These are phyloP conservation scores for Spergularia azorica DNA, from an alignment of 179 eudicot species.

Conservation along the genomic window DNA sequence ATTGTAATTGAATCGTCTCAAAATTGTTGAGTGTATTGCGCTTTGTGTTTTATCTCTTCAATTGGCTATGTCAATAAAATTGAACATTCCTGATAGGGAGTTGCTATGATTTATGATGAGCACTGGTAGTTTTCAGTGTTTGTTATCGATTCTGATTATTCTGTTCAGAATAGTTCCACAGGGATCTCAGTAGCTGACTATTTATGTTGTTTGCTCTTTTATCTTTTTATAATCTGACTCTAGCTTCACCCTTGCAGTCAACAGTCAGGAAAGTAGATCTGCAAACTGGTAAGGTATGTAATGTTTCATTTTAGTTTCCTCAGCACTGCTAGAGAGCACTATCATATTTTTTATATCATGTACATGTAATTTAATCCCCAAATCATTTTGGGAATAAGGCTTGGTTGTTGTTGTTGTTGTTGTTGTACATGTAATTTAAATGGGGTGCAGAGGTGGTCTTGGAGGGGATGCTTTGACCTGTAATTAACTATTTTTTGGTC, in stretches of 20 bases:
- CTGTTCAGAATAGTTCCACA: constrained; percentile 5
- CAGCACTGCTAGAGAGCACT: background rate
- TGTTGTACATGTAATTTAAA: background rate
- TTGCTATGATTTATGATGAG: no score
- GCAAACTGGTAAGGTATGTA: constrained; percentile 69
- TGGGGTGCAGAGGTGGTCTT: background rate
- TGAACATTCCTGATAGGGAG: no score
- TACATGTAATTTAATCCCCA: no score
- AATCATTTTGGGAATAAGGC: no score
- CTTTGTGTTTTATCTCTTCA: no score
- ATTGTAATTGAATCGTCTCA: no score
- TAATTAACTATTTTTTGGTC: background rate
- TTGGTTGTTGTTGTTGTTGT: no score
- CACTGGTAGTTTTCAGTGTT: no score
- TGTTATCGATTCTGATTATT: background rate
- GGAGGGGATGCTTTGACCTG: background rate
- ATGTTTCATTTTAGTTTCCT: background rate
- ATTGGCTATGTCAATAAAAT: no score
- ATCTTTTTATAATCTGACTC: constrained; percentile 7
- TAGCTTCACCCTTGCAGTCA: constrained; percentile 60
- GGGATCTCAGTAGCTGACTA: background rate
- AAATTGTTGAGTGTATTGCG: no score
- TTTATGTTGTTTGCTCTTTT: background rate
- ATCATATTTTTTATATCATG: background rate
- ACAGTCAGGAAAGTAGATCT: constrained; percentile 80